Conservation (phyloP, 2,329 filamentous ascomycete genomes). For the Furcasterigmium furcatum region DNA sequence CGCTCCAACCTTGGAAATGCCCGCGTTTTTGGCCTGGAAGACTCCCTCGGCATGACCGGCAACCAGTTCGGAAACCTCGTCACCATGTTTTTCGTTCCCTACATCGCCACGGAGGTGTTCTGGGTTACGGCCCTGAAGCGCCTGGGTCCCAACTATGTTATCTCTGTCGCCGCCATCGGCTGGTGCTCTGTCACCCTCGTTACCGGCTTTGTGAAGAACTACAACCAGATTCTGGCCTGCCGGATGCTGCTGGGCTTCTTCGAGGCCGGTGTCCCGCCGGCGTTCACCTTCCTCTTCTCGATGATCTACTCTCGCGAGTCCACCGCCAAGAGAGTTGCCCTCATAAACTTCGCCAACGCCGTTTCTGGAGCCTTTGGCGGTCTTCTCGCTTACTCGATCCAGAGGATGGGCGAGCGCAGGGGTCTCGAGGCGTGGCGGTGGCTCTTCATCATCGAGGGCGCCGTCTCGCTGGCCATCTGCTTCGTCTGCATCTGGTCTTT, state of each 20-base stretch:
- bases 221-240: slow-evolving; percentile 14
- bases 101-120: slow-evolving; percentile 16
- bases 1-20: slow-evolving; percentile 51
- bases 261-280: slow-evolving; percentile 24
- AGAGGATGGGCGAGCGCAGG: slow-evolving; percentile 35
- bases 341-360: slow-evolving; percentile 19
- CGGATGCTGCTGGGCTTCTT: slow-evolving; percentile 23
- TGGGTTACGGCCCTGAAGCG: slow-evolving; percentile 18
- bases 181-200: slow-evolving; percentile 20
- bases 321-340: slow-evolving; percentile 18
- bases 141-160: slow-evolving; percentile 15
- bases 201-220: slow-evolving; percentile 18
- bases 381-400: slow-evolving; percentile 13
- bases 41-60: slow-evolving; percentile 49
- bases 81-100: slow-evolving; percentile 36
- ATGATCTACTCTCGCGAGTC: slow-evolving; percentile 25
- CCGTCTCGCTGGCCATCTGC: slow-evolving; percentile 21
- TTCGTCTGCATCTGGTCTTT: slow-evolving; percentile 30
- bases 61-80: slow-evolving; percentile 55
- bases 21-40: slow-evolving; percentile 48
- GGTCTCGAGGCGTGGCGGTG: slow-evolving; percentile 44
- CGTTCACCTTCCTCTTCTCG: slow-evolving; percentile 21
- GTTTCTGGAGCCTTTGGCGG: slow-evolving; percentile 19
- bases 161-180: slow-evolving; percentile 18
- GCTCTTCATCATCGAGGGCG: slow-evolving; percentile 41